Evolutionary conservation across 805 yeast species (phyloP), one percentile per base, ranked within the genome.

Genomic region (Wickerhamomyces queroliae): DNA sequence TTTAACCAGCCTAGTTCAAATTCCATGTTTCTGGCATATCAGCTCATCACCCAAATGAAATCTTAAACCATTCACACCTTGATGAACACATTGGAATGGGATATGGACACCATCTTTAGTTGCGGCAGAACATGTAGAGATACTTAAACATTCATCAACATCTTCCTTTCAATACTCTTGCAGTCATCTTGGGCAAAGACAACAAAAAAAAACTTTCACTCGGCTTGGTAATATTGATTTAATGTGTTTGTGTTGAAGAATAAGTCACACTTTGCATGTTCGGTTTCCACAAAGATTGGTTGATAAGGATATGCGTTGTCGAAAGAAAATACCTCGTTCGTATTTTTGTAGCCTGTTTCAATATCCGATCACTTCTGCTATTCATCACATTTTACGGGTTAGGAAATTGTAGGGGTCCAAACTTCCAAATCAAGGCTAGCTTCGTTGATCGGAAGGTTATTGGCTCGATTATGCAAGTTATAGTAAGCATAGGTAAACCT

Each of bases 201-300:
- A 33, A 74, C 75, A 39, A 69, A 58, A 24, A 69, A 73, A 28
- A 69, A 38, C 0, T 69, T 72, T 25, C 56, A 64, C 44, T 69
- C 61, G 32, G 70, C 72, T 13, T 42, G 48, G 53, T 61, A 68
- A 35, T 55, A 55, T 11, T 59, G 58, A 27, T 73, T 74, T 58
- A 18, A 60, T 52, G 47, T 66, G 68, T 30, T 60, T 52, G 1
- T 72, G 62, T 9, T 73, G 66, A 50, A 69, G 74, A 19, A 64
- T 62, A 35, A 69, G 50, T 26, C 50, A 56, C n/a, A 69, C 68
- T 44, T 62, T 55, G 52, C 66, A 69, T 48, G 64, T 65, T 31
- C 73, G 69, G 35, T 64, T 66, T 35, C 74, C 72, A 11, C 72
- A 67, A 33, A 65, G 67, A 17, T 74, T 74, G 9, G 74, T 68